Base-by-base conservation (phyloP, 768 basidiomycete genomes). In the Boletus rubescentipes region DNA sequence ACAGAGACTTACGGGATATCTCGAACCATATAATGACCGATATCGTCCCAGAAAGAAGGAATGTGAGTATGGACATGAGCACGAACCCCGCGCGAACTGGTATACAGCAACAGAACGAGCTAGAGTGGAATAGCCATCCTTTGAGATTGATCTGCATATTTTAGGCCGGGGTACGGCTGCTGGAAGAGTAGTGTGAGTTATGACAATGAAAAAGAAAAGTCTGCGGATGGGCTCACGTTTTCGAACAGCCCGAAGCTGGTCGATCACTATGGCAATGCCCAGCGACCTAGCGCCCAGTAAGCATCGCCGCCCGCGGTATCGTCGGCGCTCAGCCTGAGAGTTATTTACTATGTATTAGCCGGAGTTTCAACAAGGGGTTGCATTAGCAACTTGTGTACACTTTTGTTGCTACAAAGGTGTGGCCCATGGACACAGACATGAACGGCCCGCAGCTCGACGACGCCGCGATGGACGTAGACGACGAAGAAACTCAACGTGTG, bases 1-100 rank as follows among this genome's bases (percentile, higher is more conserved):
- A 30, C 10, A 18, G 36, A 43, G 16, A 75, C 84, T 54, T 54
- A 86, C 86, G 76, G 21, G 72, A 73, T 16, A 86, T 67, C 63
- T 86, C 82, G 64, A 81, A 84, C 86, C 85, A 88, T 23, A 85
- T 61, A 34, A 81, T 63, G 57, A 81, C 66, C 3, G 82, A 74
- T 31, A 87, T 70, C 16, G 79, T 54, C 2, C 80, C 85, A 9
- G 83, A 74, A 30, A 86, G 69, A 18, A 85, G 58, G 49, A 85
- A 77, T 1, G 79, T 79, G 9, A 86, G 66, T 3, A 78, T 53
- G 29, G 83, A 75, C 74, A 84, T 77, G 40, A 79, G 60, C 41
- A 83, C 72, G 31, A 87, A 84, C 32, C 87, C 84, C 5, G 80
- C 51, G 52, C 86, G 78, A 7, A 85, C 83, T 29, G 84, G 84